Evolutionary conservation across 208 protist genomes (phyloP), one percentile per base, ranked within the genome.

Genomic region (Acanthamoeba castellanii): DNA sequence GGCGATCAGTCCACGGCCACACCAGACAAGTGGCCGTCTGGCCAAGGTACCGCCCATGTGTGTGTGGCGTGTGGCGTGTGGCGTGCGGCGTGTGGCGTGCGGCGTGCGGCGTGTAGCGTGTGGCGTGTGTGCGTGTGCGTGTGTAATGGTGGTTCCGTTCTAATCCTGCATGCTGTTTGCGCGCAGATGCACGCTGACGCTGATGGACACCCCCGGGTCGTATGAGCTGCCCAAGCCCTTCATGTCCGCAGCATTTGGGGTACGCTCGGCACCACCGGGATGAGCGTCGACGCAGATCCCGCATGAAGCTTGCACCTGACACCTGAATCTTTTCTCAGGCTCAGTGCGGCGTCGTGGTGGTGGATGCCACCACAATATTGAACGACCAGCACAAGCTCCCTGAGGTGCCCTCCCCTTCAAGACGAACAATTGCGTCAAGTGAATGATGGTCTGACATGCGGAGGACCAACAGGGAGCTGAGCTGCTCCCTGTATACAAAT

Each of bases 121-220:
- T n/a, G n/a, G n/a, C n/a, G n/a, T n/a, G n/a, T n/a, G n/a, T n/a
- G n/a, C n/a, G n/a, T n/a, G n/a, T n/a, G n/a, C 37, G 37, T 42
- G 37, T 42, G 37, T 42, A 1, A 4, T 1, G 37, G 2, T 68
- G 61, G 61, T 68, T 68, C 4, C 61, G 27, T 1, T 68, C 61
- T 68, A 1, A n/a, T 27, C 1, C 27, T 68, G 61, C 2, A 4
- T 42, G 37, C 37, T 3, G n/a, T n/a, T 42, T 42, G 37, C 37
- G 61, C 61, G 27, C 61, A 68, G 61, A 68, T 68, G 70, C 70
- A 78, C 70, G 70, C 70, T 78, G 2, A 78, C 70, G 30, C 11
- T 78, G n/a, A 78, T 78, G 70, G 70, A 78, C 70, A 42, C 70
- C 2, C 70, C 70, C n/a, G 70, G 70, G 13, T 13, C 20, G 3